Evolutionary conservation across 768 basidiomycete genomes (phyloP).

Genomic region (Trametes coccinea): DNA sequence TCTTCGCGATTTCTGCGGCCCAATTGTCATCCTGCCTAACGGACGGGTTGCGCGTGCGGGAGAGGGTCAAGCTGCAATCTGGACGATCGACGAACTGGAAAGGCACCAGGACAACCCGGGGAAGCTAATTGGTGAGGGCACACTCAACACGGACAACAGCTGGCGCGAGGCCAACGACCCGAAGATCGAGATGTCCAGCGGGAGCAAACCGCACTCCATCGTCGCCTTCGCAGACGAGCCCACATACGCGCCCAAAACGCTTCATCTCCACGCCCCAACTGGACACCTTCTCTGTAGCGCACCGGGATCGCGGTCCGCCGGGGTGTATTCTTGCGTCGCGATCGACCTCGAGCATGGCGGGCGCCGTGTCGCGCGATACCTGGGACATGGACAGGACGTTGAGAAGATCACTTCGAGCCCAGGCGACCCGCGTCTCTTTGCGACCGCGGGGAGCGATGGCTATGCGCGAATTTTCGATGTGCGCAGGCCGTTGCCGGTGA

Average conservation of each 20-base stretch:
- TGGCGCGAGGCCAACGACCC: constrained; percentile 17
- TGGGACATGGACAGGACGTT: constrained; percentile 39
- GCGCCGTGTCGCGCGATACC: constrained; percentile 31
- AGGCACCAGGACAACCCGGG: constrained; percentile 30
- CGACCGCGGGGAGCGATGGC: constrained; percentile 39
- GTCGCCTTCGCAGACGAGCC: constrained; percentile 7
- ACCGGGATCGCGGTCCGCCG: neutral
- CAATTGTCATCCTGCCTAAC: constrained; percentile 32
- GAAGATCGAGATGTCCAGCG: constrained; percentile 34
- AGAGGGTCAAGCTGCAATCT: constrained; percentile 34
- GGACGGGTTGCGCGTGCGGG: constrained; percentile 36
- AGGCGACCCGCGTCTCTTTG: constrained; percentile 37
- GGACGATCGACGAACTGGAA: constrained; percentile 37
- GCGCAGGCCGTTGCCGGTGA: constrained; percentile 36
- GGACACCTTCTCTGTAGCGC: constrained; percentile 27
- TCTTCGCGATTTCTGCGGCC: constrained; percentile 27
- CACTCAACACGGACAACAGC: constrained; percentile 6
- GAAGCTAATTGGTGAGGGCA: constrained; percentile 22
- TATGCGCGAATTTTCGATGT: constrained; percentile 40
- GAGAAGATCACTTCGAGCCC: constrained; percentile 35
- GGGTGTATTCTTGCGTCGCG: constrained; percentile 15
- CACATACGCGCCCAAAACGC: constrained; percentile 3
- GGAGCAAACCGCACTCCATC: constrained; percentile 17
- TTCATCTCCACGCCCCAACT: constrained; percentile 30
- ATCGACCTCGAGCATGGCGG: constrained; percentile 39